Evolutionary conservation across 2,329 filamentous ascomycete genomes (phyloP).

Genomic region (Stenocarpella maydis): DNA sequence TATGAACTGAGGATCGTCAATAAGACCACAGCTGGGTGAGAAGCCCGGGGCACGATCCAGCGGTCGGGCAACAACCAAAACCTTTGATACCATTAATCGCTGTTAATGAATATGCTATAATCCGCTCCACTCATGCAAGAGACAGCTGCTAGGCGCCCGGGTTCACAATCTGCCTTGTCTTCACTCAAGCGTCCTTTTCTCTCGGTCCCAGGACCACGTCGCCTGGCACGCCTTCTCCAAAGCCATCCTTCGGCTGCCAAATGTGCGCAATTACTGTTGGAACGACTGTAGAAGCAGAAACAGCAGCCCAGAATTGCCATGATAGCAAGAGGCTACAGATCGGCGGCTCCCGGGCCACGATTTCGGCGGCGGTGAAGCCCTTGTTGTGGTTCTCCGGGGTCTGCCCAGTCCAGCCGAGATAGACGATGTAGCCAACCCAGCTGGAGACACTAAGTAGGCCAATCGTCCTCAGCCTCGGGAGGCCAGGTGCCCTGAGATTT

Average conservation of each 20-base stretch:
- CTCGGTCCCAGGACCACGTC: not conserved
- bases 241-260: not conserved
- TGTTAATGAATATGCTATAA: not conserved
- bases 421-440: constrained; percentile 11
- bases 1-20: not conserved
- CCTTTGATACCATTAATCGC: too few species aligned
- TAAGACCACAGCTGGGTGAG: not conserved
- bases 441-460: not conserved
- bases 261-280: not conserved
- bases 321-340: constrained; percentile 29
- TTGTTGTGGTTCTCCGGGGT: constrained; percentile 20
- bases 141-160: not conserved
- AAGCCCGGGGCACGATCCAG: too few species aligned
- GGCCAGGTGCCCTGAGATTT: not conserved
- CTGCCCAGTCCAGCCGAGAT: not conserved
- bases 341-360: constrained; percentile 9
- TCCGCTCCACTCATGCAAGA: too few species aligned
- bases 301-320: constrained; percentile 31
- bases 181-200: not conserved
- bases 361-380: not conserved
- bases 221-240: not conserved
- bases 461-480: not conserved
- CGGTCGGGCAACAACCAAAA: not conserved
- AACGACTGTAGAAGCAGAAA: not conserved
- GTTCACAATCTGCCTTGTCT: not conserved